Percentiles rank a stretch among this genome's conserved stretches.
Evolutionary conservation across 371 early-diverging fungal genomes (phyloP).

Genomic region (Mortierella sp.): DNA sequence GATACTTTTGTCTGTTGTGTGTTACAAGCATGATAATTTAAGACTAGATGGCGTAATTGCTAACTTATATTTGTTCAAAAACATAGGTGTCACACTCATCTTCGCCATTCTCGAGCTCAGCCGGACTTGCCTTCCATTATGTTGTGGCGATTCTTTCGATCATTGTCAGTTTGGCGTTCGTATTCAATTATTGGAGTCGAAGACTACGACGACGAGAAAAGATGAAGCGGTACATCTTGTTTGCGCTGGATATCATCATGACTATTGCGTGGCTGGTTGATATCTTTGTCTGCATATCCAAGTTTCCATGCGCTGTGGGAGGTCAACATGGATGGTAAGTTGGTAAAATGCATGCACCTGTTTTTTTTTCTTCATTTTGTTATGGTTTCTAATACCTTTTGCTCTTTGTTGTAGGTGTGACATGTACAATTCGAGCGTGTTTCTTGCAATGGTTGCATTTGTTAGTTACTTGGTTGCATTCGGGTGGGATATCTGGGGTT

Average conservation of each 20-base stretch:
- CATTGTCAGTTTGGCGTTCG: slow-evolving; percentile 61
- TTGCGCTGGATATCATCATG: slow-evolving; percentile 64
- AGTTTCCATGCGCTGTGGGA: slow-evolving; percentile 64
- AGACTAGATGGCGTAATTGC: too few species aligned
- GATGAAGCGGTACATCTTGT: slow-evolving; percentile 63
- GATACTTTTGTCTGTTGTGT: too few species aligned
- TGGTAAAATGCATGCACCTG: not conserved
- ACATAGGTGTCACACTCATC: slow-evolving; percentile 36
- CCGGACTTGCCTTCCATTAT: slow-evolving; percentile 44
- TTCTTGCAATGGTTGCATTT: slow-evolving; percentile 66
- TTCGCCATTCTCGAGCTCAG: slow-evolving; percentile 35
- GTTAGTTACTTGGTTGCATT: slow-evolving; percentile 60
- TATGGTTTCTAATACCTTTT: too few species aligned
- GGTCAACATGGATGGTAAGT: slow-evolving; percentile 57
- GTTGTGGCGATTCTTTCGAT: slow-evolving; percentile 64
- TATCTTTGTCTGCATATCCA: slow-evolving; percentile 66
- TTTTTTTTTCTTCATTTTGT: not conserved
- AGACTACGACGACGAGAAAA: slow-evolving; percentile 59
- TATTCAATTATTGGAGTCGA: slow-evolving; percentile 61
- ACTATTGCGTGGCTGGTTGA: slow-evolving; percentile 68
- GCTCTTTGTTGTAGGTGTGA: slow-evolving; percentile 59
- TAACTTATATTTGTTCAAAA: too few species aligned
- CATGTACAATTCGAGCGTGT: slow-evolving; percentile 70
- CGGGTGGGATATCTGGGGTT: slow-evolving; percentile 66
- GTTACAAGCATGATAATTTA: too few species aligned